Base-by-base conservation (phyloP, 495 filamentous ascomycete genomes). In the Neurospora hispaniola region DNA sequence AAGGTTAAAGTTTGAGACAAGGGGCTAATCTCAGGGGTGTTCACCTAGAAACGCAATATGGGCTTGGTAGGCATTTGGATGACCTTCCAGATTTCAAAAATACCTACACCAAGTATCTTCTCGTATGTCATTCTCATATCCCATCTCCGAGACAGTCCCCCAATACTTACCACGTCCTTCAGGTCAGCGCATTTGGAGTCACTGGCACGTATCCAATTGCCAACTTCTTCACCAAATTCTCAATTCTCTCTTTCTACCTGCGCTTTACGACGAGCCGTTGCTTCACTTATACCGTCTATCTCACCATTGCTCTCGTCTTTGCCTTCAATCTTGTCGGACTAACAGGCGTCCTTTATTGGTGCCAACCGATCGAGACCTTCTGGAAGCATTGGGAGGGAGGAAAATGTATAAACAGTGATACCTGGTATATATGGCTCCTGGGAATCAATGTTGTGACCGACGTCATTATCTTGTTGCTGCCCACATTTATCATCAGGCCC, bases 181-280 rank as follows among this genome's bases (percentile, higher is more conserved):
- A 75, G 74, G 18, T 76, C 12, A 70, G 27, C 35, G 73, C 35
- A 11, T 71, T 77, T 38, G 71, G 71, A 12, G 38, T 66, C 68
- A 43, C 27, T 39, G 73, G 74, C 38, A 73, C 72, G n/a, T 71
- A 68, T 40, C 71, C 74, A 71, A 16, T 74, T 2, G 38, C 74
- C 16, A 74, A 40, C 31, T 71, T 77, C 31, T 78, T 78, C 70
- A 77, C 70, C 72, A 78, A 77, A 46, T 8, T 62, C 10, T 75
- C 76, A 3, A 76, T 76, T 11, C 71, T 79, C 12, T 42, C 54
- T 27, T 78, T 78, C 69, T 76, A 79, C 43, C 71, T 79, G 9
- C 75, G 75, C 39, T 79, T 79, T 59, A 72, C 77, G 11, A 74
- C 71, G 20, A 74, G 46, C 20, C 73, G 76, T 5, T 16, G 18